A percentile compares a stretch with the other conserved stretches of the same genome.
Conservation (phyloP, 2,329 filamentous ascomycete genomes). For the Phialophora chinensis region DNA sequence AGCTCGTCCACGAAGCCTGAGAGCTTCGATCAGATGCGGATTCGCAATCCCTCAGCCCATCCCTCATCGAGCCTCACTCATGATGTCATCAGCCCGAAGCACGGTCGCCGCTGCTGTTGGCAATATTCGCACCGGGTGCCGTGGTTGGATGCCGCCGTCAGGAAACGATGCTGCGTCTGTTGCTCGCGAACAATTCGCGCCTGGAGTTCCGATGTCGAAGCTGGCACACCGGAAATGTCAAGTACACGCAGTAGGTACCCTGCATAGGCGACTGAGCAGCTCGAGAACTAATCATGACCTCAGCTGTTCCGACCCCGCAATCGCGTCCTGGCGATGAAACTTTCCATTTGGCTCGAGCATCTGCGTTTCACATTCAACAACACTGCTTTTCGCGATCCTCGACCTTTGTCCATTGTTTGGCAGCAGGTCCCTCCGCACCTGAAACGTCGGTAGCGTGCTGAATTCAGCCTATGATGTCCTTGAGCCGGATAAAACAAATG, state of each 20-base stretch:
- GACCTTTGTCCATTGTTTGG: background rate
- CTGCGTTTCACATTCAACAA: background rate
- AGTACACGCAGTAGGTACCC: background rate
- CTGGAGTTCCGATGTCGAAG: background rate
- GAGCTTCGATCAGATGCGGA: background rate
- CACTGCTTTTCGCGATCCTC: background rate
- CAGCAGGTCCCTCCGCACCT: constrained; percentile 7
- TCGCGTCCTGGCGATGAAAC: background rate
- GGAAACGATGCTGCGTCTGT: background rate
- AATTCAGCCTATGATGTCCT: constrained; percentile 22
- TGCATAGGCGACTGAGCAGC: background rate
- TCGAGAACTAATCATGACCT: background rate
- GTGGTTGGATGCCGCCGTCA: background rate
- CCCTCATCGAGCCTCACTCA: background rate
- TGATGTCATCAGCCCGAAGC: background rate
- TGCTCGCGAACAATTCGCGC: background rate
- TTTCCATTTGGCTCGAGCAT: background rate
- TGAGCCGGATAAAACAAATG: constrained; percentile 13
- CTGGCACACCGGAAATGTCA: background rate
- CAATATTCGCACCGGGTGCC: background rate
- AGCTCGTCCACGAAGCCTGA: background rate
- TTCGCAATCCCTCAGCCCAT: background rate
- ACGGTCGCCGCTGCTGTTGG: background rate
- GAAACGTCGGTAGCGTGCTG: constrained; percentile 2
- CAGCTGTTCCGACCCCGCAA: constrained; percentile 8